A percentile compares a stretch with the other conserved stretches of the same genome.
Conservation (phyloP, 2,329 filamentous ascomycete species). For the Colletotrichum camelliae region DNA sequence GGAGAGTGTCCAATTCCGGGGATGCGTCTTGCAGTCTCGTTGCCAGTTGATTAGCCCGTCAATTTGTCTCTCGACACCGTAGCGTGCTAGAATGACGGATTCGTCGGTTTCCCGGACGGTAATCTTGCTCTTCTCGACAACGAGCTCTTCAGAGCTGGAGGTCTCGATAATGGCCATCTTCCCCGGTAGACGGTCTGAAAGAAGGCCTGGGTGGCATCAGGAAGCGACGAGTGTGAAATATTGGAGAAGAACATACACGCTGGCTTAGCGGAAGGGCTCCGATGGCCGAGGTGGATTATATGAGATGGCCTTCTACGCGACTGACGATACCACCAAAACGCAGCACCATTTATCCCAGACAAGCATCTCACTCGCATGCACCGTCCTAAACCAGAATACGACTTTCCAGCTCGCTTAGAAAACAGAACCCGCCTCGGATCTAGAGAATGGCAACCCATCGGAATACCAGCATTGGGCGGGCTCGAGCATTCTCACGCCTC, state of each 20-base stretch:
- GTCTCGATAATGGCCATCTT: not conserved
- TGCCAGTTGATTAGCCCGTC: conserved; percentile 15
- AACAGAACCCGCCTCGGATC: not conserved
- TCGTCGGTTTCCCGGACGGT: not conserved
- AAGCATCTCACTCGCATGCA: not conserved
- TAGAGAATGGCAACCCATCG: not conserved
- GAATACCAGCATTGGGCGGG: not conserved
- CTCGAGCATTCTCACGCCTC: not conserved
- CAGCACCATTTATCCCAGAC: not conserved
- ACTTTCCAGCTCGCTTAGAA: not conserved
- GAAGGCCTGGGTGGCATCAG: not conserved
- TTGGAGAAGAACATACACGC: not conserved
- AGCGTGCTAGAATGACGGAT: not conserved
- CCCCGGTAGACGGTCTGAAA: not conserved
- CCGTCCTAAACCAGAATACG: not conserved
- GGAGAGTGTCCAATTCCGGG: conserved; percentile 24
- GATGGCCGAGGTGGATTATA: not conserved
- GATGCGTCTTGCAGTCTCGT: conserved; percentile 4
- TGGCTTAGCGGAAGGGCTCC: not conserved
- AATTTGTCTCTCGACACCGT: not conserved
- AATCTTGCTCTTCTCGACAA: not conserved
- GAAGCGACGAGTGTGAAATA: not conserved
- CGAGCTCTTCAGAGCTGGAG: not conserved
- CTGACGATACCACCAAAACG: not conserved
- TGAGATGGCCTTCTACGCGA: not conserved